phyloP scores from a whole-genome alignment of 2,329 filamentous ascomycete species.

The Venturiaceae sp. region DNA sequence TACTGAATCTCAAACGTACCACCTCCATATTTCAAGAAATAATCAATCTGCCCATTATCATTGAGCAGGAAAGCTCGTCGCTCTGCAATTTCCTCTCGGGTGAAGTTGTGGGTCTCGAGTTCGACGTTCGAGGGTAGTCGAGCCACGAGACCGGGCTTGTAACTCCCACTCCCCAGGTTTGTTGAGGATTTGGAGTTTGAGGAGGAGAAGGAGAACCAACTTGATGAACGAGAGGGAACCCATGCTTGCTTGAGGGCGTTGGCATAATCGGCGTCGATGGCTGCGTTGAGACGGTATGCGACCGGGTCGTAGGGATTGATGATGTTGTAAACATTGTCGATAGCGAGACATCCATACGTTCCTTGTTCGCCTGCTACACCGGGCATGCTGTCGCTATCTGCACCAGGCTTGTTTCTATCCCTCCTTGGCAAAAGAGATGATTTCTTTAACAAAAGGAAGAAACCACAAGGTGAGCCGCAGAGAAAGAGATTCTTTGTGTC shows the following conservation, averaged over 20 bases:
- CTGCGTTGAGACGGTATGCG: conserved; percentile 83
- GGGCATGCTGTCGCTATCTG: conserved; percentile 48
- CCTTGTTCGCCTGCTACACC: conserved; percentile 69
- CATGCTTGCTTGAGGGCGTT: conserved; percentile 65
- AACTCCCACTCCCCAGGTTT: neutral
- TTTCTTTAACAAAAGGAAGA: conserved; percentile 81
- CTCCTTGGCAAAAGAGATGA: conserved; percentile 64
- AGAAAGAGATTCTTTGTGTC: conserved; percentile 85
- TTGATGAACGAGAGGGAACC: conserved; percentile 61
- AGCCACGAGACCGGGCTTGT: conserved; percentile 19
- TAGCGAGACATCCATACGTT: conserved; percentile 78
- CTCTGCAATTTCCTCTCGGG: conserved; percentile 83
- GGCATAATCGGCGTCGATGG: conserved; percentile 74
- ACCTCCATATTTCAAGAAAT: conserved; percentile 70
- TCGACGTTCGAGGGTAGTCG: conserved; percentile 54
- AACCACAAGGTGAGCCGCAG: conserved; percentile 80
- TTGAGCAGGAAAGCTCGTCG: conserved; percentile 81
- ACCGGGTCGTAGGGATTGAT: conserved; percentile 72
- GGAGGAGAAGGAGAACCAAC: conserved; percentile 28
- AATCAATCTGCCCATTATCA: conserved; percentile 95
- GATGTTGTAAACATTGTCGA: conserved; percentile 96
- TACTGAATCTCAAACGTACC: conserved; percentile 93
- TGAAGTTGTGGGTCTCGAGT: conserved; percentile 91
- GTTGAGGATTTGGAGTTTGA: conserved; percentile 11
- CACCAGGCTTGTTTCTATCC: conserved; percentile 65